Evolutionary conservation across 768 basidiomycete species (phyloP).

Genomic region (Asterophora parasitica): DNA sequence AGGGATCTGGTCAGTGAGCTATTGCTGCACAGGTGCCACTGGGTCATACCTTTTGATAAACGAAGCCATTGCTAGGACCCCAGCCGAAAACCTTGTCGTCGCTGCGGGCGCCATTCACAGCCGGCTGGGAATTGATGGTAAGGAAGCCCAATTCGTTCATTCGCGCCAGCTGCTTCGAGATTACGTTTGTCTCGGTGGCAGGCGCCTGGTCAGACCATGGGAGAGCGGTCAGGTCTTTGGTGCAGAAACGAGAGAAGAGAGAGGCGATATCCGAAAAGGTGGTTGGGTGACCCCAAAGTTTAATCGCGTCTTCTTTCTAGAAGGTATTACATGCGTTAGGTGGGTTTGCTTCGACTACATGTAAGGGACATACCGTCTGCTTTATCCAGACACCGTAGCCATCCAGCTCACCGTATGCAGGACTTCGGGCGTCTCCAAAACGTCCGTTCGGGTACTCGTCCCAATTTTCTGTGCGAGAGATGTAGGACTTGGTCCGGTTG

Average conservation of each 20-base stretch:
- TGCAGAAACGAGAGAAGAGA: slow-evolving; percentile 85
- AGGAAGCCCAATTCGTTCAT: slow-evolving; percentile 92
- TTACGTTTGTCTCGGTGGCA: slow-evolving; percentile 76
- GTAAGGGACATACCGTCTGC: slow-evolving; percentile 56
- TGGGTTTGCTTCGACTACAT: not conserved
- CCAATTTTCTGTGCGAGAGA: slow-evolving; percentile 97
- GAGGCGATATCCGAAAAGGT: slow-evolving; percentile 56
- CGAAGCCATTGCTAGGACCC: slow-evolving; percentile 91
- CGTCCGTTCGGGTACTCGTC: slow-evolving; percentile 99
- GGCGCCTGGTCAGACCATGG: slow-evolving; percentile 96
- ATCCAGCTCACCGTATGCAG: slow-evolving; percentile 96
- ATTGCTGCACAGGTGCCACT: not conserved
- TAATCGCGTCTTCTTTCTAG: slow-evolving; percentile 82
- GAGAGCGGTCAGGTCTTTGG: slow-evolving; percentile 63
- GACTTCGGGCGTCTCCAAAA: slow-evolving; percentile 95
- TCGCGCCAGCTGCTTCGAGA: slow-evolving; percentile 70
- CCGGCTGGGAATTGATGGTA: slow-evolving; percentile 96
- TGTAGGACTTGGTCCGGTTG: slow-evolving; percentile 90
- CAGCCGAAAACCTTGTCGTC: slow-evolving; percentile 86
- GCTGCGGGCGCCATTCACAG: slow-evolving; percentile 84
- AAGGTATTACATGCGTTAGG: slow-evolving; percentile 1
- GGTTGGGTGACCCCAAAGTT: slow-evolving; percentile 83
- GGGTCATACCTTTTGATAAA: slow-evolving; percentile 81
- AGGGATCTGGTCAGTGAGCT: slow-evolving; percentile 1
- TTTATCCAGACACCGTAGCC: slow-evolving; percentile 94